Percentiles rank a stretch among this genome's conserved stretches.
These are phyloP conservation scores for Lepiota brunneoincarnata DNA, from an alignment of 768 basidiomycete species.

Conservation along the genomic window DNA sequence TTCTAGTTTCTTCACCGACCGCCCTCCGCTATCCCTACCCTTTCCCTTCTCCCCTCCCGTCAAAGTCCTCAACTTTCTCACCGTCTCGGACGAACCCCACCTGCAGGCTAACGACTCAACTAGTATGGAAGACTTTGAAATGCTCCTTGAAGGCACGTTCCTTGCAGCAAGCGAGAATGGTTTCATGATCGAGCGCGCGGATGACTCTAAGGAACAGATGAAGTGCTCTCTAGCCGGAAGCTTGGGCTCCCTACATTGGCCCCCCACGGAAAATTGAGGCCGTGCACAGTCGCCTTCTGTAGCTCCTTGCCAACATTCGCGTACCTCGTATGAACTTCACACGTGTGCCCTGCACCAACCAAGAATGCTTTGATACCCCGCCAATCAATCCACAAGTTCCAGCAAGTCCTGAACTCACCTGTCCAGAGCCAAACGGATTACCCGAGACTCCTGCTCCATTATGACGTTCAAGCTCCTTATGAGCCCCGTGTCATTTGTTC, in stretches of 20 bases:
- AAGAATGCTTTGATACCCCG: no score
- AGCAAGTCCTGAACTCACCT: no score
- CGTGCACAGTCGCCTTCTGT: no score
- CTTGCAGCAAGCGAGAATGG: constrained; percentile 56
- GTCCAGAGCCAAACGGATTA: no score
- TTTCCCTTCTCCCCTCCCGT: constrained; percentile 3
- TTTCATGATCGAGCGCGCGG: constrained; percentile 30
- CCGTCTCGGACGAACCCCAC: constrained; percentile 13
- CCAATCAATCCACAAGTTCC: no score
- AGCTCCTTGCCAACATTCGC: no score
- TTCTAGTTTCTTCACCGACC: constrained; percentile 42
- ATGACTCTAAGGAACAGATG: not conserved
- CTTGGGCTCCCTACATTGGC: not conserved
- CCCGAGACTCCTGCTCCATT: no score
- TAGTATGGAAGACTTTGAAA: constrained; percentile 7
- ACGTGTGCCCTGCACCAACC: no score
- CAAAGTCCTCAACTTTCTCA: constrained; percentile 14
- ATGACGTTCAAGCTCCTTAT: no score
- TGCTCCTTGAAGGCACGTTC: constrained; percentile 31
- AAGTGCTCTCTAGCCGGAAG: constrained; percentile 6
- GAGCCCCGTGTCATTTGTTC: no score
- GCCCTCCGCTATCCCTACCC: constrained; percentile 15
- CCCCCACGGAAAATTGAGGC: not conserved
- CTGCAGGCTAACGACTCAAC: not conserved
- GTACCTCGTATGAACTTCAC: no score